Base-by-base conservation (phyloP, 2,329 filamentous ascomycete genomes). In the Fusarium nanum region DNA sequence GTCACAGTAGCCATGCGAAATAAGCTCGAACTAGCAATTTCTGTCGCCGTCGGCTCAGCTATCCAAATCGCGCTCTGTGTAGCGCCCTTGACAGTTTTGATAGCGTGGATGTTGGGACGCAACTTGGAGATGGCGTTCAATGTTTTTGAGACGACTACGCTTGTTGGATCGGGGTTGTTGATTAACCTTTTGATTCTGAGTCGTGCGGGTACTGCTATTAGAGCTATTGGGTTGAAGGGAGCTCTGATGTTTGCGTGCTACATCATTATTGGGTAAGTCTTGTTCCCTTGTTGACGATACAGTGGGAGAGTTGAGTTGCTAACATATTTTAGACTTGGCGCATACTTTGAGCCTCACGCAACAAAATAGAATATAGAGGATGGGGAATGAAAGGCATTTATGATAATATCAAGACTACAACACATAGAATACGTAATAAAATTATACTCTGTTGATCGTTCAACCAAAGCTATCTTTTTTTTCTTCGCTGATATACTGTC, bases 131-230 rank as follows among this genome's bases (percentile, higher is more conserved):
- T 93, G 50, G 90, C 91, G 71, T 93, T 93, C 79, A 90, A 90
- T 72, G 85, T 90, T 37, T 93, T 93, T 76, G 91, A 93, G 81
- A 93, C 91, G 1, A 88, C 92, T 22, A 88, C 89, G 40, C 85
- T 93, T 73, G 91, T 93, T 74, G 87, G 92, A 7, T 88, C 86
- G 5, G 90, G 91, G 5, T 83, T 93, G 63, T 87, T 93, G 49
- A 91, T 93, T 74, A 93, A 92, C 78, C 89, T 93, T 72, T 81
- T 93, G n/a, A 90, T 93, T 56, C 84, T 92, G 28, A 91, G 92
- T 72, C 91, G 91, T 16, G 86, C 91, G 69, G 89, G 86, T 73
- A 91, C 92, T 73, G 92, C 91, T 68, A 84, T 93, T 3, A 75
- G 75, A 56, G 67, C 89, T 1, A 78, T 76, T 6, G 78, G 79